Base-by-base conservation (phyloP, 176 grass and related monocot genomes). In the Coix lacrymajobi region DNA sequence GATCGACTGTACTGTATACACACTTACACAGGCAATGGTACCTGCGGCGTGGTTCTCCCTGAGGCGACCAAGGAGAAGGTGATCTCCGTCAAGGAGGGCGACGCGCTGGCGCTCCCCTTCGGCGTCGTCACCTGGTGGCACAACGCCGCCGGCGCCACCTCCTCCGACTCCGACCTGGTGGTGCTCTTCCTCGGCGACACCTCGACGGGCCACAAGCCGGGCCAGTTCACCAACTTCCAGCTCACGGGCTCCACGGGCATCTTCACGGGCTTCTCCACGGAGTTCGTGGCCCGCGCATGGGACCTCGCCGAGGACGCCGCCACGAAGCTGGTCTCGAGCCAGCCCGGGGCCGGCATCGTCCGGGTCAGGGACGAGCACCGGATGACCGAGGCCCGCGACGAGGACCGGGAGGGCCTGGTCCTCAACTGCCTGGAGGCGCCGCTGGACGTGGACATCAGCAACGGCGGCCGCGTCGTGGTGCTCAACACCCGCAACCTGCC, bases 181-280 rank as follows among this genome's bases (percentile, higher is more conserved):
- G 62, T 97, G n/a, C 92, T 97, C 81, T 97, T 97, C 87, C 75
- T 94, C 0, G 92, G 95, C 0, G 95, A 97, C 84, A 97, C 95
- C n/a, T 97, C 95, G 7, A 94, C 92, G 51, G 95, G 83, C 81
- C 92, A 97, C 78, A 90, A 68, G 82, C 12, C 80, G 0, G 92
- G 95, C 0, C 88, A 93, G 69, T 98, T 98, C 70, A 98, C 92
- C 46, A 92, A 98, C 69, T 88, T 98, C 24, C 84, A 90, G 44
- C 86, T 98, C 12, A 98, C 88, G 0, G 95, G 95, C 12, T 11
- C 92, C 14, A 88, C 43, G 6, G 92, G 92, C 63, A 93, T 98
- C 73, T 98, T 97, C 88, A 97, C 95, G 1, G 95, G 95, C 8
- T 91, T 97, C 25, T 87, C 83, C 34, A 77, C 92, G 0, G 95